A percentile compares a stretch with the other conserved stretches of the same genome.
Evolutionary conservation across 148 eudicot species (phyloP).

Genomic region (Fagopyrum tataricum): DNA sequence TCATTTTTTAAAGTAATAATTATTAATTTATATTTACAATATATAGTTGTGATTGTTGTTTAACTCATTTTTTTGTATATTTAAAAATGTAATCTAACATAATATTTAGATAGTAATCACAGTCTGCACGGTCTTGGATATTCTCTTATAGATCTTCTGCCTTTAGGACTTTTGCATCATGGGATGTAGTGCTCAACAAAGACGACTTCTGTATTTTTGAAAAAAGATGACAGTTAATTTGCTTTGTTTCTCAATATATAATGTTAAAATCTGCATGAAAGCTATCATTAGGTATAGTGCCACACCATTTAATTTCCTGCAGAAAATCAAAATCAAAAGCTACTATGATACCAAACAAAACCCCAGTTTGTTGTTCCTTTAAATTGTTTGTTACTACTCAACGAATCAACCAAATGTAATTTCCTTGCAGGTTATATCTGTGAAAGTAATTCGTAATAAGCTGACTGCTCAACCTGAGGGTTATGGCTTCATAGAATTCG

Average conservation of each 20-base stretch:
- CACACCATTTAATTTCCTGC: not conserved
- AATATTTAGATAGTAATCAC: too few species aligned
- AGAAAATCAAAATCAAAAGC: too few species aligned
- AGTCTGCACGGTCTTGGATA: too few species aligned
- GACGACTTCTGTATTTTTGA: not conserved
- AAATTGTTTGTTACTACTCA: not conserved
- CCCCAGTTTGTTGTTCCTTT: not conserved
- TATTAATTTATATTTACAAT: too few species aligned
- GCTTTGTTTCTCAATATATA: not conserved
- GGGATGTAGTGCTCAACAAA: not conserved
- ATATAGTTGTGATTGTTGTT: too few species aligned
- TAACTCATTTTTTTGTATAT: too few species aligned
- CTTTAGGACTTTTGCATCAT: not conserved
- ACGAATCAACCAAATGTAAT: not conserved
- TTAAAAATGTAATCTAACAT: too few species aligned
- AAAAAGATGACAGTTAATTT: not conserved
- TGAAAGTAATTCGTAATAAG: conserved; percentile 78
- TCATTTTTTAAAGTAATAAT: too few species aligned
- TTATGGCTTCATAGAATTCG: conserved; percentile 85
- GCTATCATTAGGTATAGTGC: not conserved
- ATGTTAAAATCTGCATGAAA: not conserved
- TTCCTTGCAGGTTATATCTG: conserved; percentile 44
- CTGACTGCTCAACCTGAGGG: conserved; percentile 71
- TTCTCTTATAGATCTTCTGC: not conserved
- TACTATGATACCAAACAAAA: not conserved